Conservation (phyloP, 257 asterid species). For the Gynochthodes officinalis region DNA sequence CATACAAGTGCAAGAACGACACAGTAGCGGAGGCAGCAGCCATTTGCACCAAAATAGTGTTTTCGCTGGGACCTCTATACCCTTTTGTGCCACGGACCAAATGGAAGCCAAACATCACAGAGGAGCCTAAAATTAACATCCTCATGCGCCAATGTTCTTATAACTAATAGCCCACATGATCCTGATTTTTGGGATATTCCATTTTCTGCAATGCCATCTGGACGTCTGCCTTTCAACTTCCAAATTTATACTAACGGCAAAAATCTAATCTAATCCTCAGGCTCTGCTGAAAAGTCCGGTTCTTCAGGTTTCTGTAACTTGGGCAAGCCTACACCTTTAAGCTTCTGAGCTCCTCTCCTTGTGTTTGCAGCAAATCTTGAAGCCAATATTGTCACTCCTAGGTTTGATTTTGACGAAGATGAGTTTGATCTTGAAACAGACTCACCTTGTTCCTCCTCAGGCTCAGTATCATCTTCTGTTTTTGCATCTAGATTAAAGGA, state of each 20-base stretch:
- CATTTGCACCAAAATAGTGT: not conserved
- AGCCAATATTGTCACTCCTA: constrained; percentile 77
- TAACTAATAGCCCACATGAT: not conserved
- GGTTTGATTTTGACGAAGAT: constrained; percentile 38
- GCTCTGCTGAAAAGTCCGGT: constrained; percentile 77
- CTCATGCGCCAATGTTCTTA: not conserved
- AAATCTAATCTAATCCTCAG: constrained; percentile 47
- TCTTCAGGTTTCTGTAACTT: constrained; percentile 82
- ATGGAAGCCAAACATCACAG: not conserved
- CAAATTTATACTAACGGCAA: not conserved
- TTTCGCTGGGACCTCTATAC: not conserved
- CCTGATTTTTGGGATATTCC: not conserved
- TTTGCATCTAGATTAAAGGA: constrained; percentile 45
- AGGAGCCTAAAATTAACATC: not conserved
- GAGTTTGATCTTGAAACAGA: constrained; percentile 26
- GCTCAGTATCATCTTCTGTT: constrained; percentile 26
- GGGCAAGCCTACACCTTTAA: constrained; percentile 59
- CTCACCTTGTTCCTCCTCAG: constrained; percentile 30
- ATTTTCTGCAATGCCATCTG: not conserved
- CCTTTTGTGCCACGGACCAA: not conserved
- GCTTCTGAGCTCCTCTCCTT: constrained; percentile 82
- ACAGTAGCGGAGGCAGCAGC: not conserved
- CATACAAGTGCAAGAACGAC: not conserved
- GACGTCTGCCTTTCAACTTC: not conserved
- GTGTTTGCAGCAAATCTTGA: constrained; percentile 89